Base-by-base conservation (phyloP, 1,284 basidiomycete genomes). In the Malassezia arunalokei region DNA sequence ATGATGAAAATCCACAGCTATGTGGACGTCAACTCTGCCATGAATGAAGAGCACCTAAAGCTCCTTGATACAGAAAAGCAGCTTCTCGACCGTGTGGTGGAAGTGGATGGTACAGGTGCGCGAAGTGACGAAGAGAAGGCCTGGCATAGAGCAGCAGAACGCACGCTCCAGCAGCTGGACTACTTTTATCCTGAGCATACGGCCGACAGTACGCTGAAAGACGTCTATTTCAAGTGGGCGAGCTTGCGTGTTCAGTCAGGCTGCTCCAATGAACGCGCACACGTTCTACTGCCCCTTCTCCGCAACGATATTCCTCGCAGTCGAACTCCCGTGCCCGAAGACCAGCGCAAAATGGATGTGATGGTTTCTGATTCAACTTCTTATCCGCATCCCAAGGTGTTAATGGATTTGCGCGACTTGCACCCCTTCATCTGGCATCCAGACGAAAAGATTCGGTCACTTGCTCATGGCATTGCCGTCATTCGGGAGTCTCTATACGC, bases 1-100 rank as follows among this genome's bases (percentile, higher is more conserved):
- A 81, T 92, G 63, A 94, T 94, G 89, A 94, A 94, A 74, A 77
- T 94, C 78, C 90, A 96, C 75, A 94, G 89, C 14, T 98, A 96
- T 75, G 82, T 88, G 75, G 80, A 83, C 28, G 81, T 86, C 51
- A 96, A 96, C 68, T 88, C 91, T 5, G 82, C 86, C 68, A 81
- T 95, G 43, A 81, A 86, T 8, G 64, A 71, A 43, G 48, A 40
- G 3, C 67, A 62, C 43, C 47, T 56, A 33, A 50, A 57, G 9
- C 56, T 71, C 56, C 37, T 42, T 5, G 28, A 54, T 8, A 15
- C 57, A 7, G 67, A 71, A 32, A 29, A 41, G n/a, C 58, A 60
- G 63, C 54, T 73, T 14, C 61, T 63, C 43, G 62, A 68, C 33
- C 44, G 63, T 6, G 60, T 71, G 9, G 55, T 54, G 15, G 41